Percentiles rank a stretch among this genome's conserved stretches.
Evolutionary conservation across 2,329 filamentous ascomycete genomes (phyloP).

Genomic region (Triangularia setosa): DNA sequence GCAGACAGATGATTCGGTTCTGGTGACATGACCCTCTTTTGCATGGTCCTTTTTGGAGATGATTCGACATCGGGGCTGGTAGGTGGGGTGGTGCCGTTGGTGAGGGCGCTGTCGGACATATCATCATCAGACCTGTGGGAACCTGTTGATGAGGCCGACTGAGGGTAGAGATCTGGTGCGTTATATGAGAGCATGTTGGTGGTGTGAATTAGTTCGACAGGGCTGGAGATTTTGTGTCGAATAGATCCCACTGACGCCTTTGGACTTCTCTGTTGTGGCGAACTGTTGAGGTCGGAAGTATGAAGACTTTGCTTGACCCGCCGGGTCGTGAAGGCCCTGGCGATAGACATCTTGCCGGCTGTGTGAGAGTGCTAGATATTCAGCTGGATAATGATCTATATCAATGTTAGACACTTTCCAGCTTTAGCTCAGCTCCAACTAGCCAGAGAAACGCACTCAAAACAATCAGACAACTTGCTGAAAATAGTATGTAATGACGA

Average conservation of each 20-base stretch:
- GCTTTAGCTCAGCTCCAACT: not conserved
- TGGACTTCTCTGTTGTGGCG: conserved; percentile 49
- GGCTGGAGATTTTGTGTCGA: conserved; percentile 77
- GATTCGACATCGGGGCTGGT: conserved; percentile 63
- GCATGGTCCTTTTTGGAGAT: conserved; percentile 13
- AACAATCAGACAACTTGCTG: not conserved
- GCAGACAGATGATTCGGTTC: conserved; percentile 64
- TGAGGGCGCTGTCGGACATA: conserved; percentile 59
- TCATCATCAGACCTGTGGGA: conserved; percentile 64
- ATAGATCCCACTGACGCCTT: conserved; percentile 44
- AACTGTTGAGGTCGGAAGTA: conserved; percentile 38
- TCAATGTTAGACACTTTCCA: not conserved
- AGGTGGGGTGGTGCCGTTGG: conserved; percentile 57
- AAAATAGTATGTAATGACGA: not conserved
- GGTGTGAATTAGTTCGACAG: conserved; percentile 82
- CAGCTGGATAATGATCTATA: not conserved
- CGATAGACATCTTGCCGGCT: conserved; percentile 39
- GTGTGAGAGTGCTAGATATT: not conserved
- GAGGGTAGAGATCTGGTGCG: conserved; percentile 70
- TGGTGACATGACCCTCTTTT: conserved; percentile 47
- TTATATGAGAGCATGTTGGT: conserved; percentile 97
- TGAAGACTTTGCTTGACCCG: conserved; percentile 56
- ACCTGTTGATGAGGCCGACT: conserved; percentile 44
- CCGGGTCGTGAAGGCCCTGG: conserved; percentile 68
- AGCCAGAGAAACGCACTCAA: not conserved